Evolutionary conservation across 805 yeast genomes (phyloP).

Genomic region (Wickerhamomyces subpelliculosus): DNA sequence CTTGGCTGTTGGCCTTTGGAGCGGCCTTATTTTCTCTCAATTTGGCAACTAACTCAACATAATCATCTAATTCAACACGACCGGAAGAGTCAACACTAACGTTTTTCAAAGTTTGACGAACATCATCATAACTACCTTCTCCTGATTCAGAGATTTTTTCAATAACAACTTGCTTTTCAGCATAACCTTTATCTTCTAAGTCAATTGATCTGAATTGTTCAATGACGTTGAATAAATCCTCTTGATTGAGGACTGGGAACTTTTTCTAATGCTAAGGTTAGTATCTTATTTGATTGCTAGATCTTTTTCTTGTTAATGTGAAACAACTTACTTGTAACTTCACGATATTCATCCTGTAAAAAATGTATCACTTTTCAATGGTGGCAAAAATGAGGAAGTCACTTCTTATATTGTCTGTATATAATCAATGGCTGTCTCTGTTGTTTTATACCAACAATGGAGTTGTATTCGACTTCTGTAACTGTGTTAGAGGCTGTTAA

Average conservation of each 20-base stretch:
- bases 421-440: no score
- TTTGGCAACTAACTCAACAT: conserved; percentile 77
- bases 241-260: conserved; percentile 79
- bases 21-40: conserved; percentile 47
- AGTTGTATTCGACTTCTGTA: no score
- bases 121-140: conserved; percentile 79
- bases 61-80: conserved; percentile 93
- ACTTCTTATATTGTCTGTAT: no score
- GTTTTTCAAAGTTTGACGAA: conserved; percentile 85
- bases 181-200: conserved; percentile 88
- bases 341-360: conserved; percentile 47
- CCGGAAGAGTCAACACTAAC: conserved; percentile 96
- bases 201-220: conserved; percentile 86
- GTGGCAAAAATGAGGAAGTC: no score
- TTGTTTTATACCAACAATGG: no score
- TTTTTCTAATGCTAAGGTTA: conserved; percentile 43
- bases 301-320: no score
- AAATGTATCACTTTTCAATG: no score
- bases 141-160: conserved; percentile 77
- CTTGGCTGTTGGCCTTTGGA: conserved; percentile 24
- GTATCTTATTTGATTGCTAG: background rate
- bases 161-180: conserved; percentile 84
- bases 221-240: conserved; percentile 76
- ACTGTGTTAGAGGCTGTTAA: no score
- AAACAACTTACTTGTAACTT: conserved; percentile 45